Evolutionary conservation across 768 basidiomycete species (phyloP).

Genomic region (Galerina sulciceps): DNA sequence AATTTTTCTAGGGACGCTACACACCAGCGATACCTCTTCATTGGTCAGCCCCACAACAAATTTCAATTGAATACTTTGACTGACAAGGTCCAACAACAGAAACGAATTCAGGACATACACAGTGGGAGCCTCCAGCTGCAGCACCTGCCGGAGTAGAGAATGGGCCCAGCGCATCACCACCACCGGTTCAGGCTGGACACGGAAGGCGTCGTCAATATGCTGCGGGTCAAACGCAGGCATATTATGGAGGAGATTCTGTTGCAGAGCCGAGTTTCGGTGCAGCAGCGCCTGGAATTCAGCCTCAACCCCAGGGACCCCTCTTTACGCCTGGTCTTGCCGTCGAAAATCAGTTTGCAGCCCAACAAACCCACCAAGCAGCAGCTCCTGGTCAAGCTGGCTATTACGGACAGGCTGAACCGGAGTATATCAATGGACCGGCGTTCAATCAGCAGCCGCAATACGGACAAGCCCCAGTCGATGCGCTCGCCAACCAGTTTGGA

Average conservation of each 20-base stretch:
- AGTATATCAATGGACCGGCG: conserved; percentile 45
- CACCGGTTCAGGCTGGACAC: conserved; percentile 54
- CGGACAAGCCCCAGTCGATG: conserved; percentile 58
- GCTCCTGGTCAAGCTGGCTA: conserved; percentile 38
- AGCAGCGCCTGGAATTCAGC: conserved; percentile 40
- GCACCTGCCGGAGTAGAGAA: conserved; percentile 34
- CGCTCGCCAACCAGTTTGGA: conserved; percentile 82
- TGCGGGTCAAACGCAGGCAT: conserved; percentile 89
- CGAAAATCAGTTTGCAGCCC: conserved; percentile 69
- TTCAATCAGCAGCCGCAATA: conserved; percentile 45
- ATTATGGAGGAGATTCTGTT: conserved; percentile 62
- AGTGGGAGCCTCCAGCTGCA: conserved; percentile 83
- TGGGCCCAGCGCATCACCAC: conserved; percentile 43
- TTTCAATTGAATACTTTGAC: conserved; percentile 14
- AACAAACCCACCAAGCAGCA: conserved; percentile 51
- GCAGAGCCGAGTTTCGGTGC: conserved; percentile 47
- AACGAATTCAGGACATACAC: conserved; percentile 78
- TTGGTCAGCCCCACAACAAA: conserved; percentile 61
- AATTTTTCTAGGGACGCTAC: conserved; percentile 66
- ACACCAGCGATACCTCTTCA: conserved; percentile 85
- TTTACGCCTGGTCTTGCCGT: conserved; percentile 85
- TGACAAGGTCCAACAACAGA: conserved; percentile 54
- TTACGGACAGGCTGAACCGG: conserved; percentile 50
- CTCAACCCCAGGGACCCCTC: conserved; percentile 56
- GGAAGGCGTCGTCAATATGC: conserved; percentile 91